Base-by-base conservation (phyloP, 2,329 filamentous ascomycete genomes). In the Diplodia corticola region DNA sequence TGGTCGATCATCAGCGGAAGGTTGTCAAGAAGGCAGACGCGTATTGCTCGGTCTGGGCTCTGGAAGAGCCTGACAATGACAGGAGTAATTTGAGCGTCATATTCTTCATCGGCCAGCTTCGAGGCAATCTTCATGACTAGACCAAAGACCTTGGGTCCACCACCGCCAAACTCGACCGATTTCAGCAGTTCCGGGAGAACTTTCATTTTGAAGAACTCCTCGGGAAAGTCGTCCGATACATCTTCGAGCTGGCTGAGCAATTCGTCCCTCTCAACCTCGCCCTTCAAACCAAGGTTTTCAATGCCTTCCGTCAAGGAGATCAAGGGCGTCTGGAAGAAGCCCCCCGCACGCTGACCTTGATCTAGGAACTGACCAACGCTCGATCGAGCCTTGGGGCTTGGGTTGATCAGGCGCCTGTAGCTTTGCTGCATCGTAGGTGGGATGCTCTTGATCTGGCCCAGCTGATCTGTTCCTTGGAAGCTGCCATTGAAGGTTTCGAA, bases 151-250 rank as follows among this genome's bases (percentile, higher is more conserved):
- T 96, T 96, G 0, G 94, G 91, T 0, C 95, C 95, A 30, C 95
- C 95, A 12, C 94, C 95, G 7, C 95, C 95, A 77, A 97, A 99
- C 74, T 99, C 95, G n/a, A 98, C 93, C 0, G 93, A 97, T 75
- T 98, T 99, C n/a, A 99, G 84, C 33, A 99, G 82, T 75, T 99
- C 95, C 0, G 95, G 95, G 9, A 99, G 83, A 3, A 99, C 88
- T 74, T 98, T 99, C 85, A 96, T 91, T 76, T 96, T 96, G 83
- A 98, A 97, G 77, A 97, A 99, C 67, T 98, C 95, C 74, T 97
- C 94, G 0, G 95, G 95, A 68, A 98, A 97, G 77, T 99, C 93
- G 70, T 97, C 92, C 0, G 92, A 90, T 5, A 97, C 84, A 67
- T 91, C 85, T 70, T 96, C 92, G 5, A 99, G 85, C 73, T 96